Evolutionary conservation across 2,329 filamentous ascomycete species (phyloP).

Genomic region (Westerdykella aurantiaca): DNA sequence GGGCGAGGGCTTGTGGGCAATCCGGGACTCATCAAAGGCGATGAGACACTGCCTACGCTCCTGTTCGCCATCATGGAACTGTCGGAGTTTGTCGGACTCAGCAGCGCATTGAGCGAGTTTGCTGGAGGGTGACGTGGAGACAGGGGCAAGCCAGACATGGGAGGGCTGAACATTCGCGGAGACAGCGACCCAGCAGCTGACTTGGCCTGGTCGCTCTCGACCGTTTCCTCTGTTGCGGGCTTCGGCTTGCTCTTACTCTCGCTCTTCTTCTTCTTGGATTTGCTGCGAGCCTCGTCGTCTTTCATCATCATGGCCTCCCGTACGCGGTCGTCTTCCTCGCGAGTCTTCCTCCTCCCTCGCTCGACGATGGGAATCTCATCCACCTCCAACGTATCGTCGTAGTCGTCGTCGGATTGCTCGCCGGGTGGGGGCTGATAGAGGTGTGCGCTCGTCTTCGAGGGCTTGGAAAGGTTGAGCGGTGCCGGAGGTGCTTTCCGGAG

Average conservation of each 20-base stretch:
- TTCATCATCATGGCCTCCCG: conserved; percentile 63
- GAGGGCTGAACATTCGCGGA: conserved; percentile 28
- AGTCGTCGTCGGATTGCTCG: conserved; percentile 59
- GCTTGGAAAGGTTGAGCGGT: conserved; percentile 64
- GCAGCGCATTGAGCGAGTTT: conserved; percentile 40
- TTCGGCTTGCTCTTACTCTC: conserved; percentile 47
- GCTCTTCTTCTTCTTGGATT: conserved; percentile 62
- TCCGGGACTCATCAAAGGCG: conserved; percentile 57
- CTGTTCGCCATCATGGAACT: conserved; percentile 38
- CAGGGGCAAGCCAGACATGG: conserved; percentile 30
- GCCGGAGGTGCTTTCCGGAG: conserved; percentile 79
- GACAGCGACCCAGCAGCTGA: conserved; percentile 19
- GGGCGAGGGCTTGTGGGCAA: conserved; percentile 58
- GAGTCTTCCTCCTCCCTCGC: conserved; percentile 73
- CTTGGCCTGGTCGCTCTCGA: conserved; percentile 13
- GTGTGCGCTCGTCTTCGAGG: conserved; percentile 40
- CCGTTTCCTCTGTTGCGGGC: conserved; percentile 18
- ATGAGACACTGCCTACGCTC: conserved; percentile 27
- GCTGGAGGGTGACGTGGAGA: conserved; percentile 36
- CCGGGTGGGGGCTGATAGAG: conserved; percentile 41
- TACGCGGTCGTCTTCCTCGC: conserved; percentile 79
- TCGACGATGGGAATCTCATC: conserved; percentile 55
- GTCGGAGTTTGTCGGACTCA: conserved; percentile 45
- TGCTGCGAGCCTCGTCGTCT: conserved; percentile 64
- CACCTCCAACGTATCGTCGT: conserved; percentile 70